Evolutionary conservation across 768 basidiomycete species (phyloP), one percentile per base, ranked within the genome.

Genomic region (Leccinum disarticulatum): DNA sequence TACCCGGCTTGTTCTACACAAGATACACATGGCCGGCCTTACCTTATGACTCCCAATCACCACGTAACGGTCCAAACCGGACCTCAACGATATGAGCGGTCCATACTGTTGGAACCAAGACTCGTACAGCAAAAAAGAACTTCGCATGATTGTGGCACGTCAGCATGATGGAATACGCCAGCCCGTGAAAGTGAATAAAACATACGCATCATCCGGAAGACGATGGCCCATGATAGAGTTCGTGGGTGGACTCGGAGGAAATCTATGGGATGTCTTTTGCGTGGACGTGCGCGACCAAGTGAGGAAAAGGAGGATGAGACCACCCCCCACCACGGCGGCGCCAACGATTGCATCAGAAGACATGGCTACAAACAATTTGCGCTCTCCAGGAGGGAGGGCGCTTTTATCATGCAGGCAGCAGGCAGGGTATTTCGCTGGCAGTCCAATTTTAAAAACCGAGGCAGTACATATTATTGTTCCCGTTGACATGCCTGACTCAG

Each of bases 201-300:
- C 62, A 3, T 17, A 63, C 61, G 49, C 35, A 55, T 60, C 48
- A 15, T 5, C 4, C 4, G 47, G 52, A 15, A 58, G 46, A 28
- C 19, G 36, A 38, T 63, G 61, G 2, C 61, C 55, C 14, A 27
- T 11, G 27, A 63, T 15, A 10, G 31, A 4, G 27, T 51, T 19
- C 2, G 48, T n/a, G 15, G 56, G 61, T 17, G 61, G 61, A 51
- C 62, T 58, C 2, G 62, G 55, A 30, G 56, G 62, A n/a, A 50
- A 54, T 27, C 33, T 33, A 27, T 38, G 38, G 38, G 38, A 38
- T 38, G 38, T 38, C 8, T 17, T 17, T 38, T 74, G 95, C 25
- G 85, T 90, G 47, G 90, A 88, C 13, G 80, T 94, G 11, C 87
- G 95, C 74, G 82, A 38, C 17, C 38, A 38, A 38, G 38, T 38